Conservation (phyloP, 495 filamentous ascomycete species). For the Saxophila tyrrhenica region DNA sequence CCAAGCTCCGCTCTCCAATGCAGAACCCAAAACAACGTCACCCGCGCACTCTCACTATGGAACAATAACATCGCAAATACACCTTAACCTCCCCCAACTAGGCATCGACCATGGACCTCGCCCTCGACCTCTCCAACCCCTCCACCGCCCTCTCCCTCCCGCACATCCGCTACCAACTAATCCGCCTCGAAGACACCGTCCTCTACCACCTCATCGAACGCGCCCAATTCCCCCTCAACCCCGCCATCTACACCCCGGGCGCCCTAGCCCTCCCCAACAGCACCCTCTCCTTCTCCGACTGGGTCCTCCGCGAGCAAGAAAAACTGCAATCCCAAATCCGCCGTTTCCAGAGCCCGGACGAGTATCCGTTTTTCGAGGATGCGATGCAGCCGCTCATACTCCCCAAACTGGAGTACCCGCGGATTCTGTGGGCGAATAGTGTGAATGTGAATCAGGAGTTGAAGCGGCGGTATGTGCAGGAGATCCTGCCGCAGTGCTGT, state of each 20-base stretch:
- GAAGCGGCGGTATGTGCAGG: conserved; percentile 69
- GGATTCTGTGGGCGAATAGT: conserved; percentile 81
- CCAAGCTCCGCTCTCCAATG: no score
- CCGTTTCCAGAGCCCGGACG: conserved; percentile 90
- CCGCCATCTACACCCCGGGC: conserved; percentile 70
- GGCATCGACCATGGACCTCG: conserved; percentile 62
- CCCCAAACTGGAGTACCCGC: conserved; percentile 76
- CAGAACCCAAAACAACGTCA: no score
- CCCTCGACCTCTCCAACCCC: conserved; percentile 76
- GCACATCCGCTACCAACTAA: conserved; percentile 91
- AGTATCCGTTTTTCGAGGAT: conserved; percentile 94
- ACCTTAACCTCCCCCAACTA: no score
- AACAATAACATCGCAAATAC: no score
- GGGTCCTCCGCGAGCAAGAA: conserved; percentile 83
- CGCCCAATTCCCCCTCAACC: conserved; percentile 90
- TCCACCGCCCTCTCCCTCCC: conserved; percentile 76
- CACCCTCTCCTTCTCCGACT: conserved; percentile 77
- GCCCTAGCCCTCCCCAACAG: conserved; percentile 68
- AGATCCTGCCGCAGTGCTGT: conserved; percentile 75
- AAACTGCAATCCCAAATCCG: conserved; percentile 85
- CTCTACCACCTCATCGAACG: conserved; percentile 97
- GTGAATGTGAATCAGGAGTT: conserved; percentile 86
- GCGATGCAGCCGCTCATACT: conserved; percentile 71
- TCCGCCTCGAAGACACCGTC: conserved; percentile 96
- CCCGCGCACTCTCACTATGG: no score